Base-by-base conservation (phyloP, 371 early-diverging fungal genomes). In the Capniomyces stellatus region DNA sequence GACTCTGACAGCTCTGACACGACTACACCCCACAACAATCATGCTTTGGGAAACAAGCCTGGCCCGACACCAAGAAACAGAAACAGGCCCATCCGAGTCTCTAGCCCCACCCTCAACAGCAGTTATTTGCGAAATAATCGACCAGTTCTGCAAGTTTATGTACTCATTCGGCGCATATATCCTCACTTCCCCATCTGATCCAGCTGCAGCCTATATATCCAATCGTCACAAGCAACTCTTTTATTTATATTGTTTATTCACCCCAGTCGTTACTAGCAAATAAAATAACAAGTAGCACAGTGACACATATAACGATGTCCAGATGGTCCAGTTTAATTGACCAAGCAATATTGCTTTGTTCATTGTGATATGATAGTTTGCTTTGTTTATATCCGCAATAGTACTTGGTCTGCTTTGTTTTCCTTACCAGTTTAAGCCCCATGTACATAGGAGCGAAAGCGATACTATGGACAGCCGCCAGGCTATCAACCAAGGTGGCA, bases 81-180 rank as follows among this genome's bases (percentile, higher is more conserved):
- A 86, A 47, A 67, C 53, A 29, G 66, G 66, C n/a, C 66, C 66
- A 41, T 62, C 72, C 3, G 71, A 60, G 51, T 63, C 69, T 43
- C 54, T 56, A 13, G 61, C 63, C 24, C 67, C 66, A 40, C 58
- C 67, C 8, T 62, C 55, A 1, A 67, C 49, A 53, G 64, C 54
- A 29, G 75, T 74, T 28, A 87, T 77, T 35, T 78, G 76, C 27
- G 75, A 86, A 71, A 80, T 78, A 56, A 83, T 74, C 3, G 84
- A 77, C 92, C 92, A 93, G 54, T 80, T 75, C 8, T 75, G 64
- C 23, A 91, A 60, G 49, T 85, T 85, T 10, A 83, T 75, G 1
- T 83, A 78, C 51, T 92, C 90, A 58, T 81, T 66, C 0, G 90
- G 87, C 66, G 93, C 89, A 60, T 92, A 93, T 51, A 95, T 82